phyloP scores from a whole-genome alignment of 2,329 filamentous ascomycete genomes.

The Fusarium sp. region DNA sequence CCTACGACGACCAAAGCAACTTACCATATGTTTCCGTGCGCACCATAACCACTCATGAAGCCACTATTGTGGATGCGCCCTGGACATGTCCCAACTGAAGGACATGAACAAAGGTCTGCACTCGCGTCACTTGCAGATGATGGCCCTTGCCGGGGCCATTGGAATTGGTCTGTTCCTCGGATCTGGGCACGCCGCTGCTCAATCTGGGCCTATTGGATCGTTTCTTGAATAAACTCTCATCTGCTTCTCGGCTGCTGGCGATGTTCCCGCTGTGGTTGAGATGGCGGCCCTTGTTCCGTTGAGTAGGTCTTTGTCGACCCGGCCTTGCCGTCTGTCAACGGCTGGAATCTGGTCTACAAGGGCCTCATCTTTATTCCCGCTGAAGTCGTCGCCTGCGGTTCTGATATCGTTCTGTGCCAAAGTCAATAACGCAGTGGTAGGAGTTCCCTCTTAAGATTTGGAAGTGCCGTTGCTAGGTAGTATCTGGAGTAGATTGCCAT shows the following conservation, averaged over 20 bases:
- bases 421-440: not conserved
- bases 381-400: conserved; percentile 7
- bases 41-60: not conserved
- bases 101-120: not conserved
- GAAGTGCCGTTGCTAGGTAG: not conserved
- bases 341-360: not conserved
- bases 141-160: not conserved
- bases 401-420: conserved; percentile 11
- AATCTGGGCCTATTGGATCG: not conserved
- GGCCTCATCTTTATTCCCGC: not conserved
- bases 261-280: conserved; percentile 8
- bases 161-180: not conserved
- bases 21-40: not conserved
- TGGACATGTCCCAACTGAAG: not conserved
- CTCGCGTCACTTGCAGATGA: not conserved
- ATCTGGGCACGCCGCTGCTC: not conserved
- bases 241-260: not conserved
- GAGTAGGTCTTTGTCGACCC: not conserved
- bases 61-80: not conserved
- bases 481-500: not conserved
- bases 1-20: not conserved
- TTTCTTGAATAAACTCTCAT: not conserved
- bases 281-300: conserved; percentile 10
- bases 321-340: not conserved
- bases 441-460: not conserved